phyloP scores from a whole-genome alignment of 2,329 filamentous ascomycete species.

The Ceratocystis lukuohia region DNA sequence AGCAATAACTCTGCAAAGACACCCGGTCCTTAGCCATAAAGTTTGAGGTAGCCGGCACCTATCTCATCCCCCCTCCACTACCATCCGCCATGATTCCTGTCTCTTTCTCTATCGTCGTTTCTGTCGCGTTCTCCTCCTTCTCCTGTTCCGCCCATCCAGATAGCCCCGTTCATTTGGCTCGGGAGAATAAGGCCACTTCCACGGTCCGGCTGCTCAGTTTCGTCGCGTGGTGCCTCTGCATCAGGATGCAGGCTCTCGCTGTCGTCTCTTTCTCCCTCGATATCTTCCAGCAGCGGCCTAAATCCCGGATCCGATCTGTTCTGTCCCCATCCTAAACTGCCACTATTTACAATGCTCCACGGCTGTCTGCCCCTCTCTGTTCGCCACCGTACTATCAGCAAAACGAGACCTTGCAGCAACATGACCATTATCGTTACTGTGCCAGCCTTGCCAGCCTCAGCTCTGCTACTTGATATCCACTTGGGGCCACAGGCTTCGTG shows the following conservation, averaged over 20 bases:
- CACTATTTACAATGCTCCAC: background rate
- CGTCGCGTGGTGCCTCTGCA: background rate
- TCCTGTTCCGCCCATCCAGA: background rate
- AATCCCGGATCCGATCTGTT: background rate
- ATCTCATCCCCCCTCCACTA: background rate
- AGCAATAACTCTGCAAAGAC: too few species aligned
- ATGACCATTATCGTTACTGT: conserved; percentile 43
- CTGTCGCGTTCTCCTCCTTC: background rate
- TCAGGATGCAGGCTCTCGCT: background rate
- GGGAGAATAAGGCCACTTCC: background rate
- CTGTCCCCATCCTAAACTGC: background rate
- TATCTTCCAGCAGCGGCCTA: conserved; percentile 2
- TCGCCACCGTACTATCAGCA: conserved; percentile 28
- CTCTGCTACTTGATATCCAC: conserved; percentile 34
- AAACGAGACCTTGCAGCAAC: conserved; percentile 39
- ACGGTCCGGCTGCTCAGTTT: background rate
- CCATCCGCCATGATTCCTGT: background rate
- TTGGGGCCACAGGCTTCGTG: conserved; percentile 35
- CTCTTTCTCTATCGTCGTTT: background rate
- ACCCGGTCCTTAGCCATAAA: background rate
- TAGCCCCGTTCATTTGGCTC: background rate
- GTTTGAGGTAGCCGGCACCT: background rate
- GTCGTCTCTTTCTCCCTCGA: background rate
- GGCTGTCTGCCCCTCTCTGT: background rate
- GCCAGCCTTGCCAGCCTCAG: conserved; percentile 38